Evolutionary conservation across 441 rosid genomes (phyloP), one percentile per base, ranked within the genome.

Genomic region (Erysimum cheiri): DNA sequence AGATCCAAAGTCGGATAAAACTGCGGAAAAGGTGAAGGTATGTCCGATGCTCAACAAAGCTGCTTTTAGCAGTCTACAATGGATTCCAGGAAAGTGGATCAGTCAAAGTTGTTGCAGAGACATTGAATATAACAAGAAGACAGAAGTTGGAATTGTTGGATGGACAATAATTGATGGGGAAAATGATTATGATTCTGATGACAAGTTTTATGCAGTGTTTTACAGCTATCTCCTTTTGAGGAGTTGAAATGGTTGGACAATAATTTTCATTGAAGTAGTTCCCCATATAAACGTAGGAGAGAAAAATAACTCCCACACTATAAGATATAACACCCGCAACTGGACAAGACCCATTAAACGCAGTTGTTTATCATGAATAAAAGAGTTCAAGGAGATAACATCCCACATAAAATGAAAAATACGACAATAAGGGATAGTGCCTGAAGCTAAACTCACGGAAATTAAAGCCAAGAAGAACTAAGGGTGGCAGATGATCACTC

Each of bases 31-130:
- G 81, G 81, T 96, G 99, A 77, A 96, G 92, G 82, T 90, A 96
- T 61, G 99, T 86, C 66, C 99, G 94, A 76, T 96, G 99, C 89
- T 96, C 99, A 49, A 96, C 98, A 63, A 93, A 96, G 67, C 95
- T 79, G 84, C 98, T 88, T 85, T 96, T 96, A 58, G 95, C 99
- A 61, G 98, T 90, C 99, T 96, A 83, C 64, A 83, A 74, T 57
- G 41, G 62, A 60, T 67, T 35, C 33, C 66, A 57, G 28, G 64
- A 47, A 60, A 60, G 53, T 14, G 26, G 17, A 65, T 66, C 52
- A 63, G 70, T 71, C 32, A 59, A 65, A 58, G 54, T 41, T 11
- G 35, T 59, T 17, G 64, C 67, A 60, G 69, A 59, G 35, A 33
- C 70, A 69, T 57, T 26, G 28, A 61, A 63, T 68, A 46, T 39